Conservation (phyloP, 2,329 filamentous ascomycete genomes). For the Pseudonectria foliicola region DNA sequence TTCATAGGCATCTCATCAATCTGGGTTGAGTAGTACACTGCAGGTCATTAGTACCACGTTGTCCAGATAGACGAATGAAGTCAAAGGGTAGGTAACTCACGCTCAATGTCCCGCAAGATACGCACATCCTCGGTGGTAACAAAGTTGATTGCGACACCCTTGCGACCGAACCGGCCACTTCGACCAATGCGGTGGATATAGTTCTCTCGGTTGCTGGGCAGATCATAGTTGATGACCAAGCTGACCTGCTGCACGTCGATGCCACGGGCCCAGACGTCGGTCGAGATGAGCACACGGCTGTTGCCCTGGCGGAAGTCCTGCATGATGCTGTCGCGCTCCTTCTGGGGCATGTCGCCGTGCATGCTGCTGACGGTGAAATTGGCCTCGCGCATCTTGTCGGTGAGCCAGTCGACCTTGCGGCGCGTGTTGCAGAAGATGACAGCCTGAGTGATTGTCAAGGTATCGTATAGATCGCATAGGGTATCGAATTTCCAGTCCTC, state of each 20-base stretch:
- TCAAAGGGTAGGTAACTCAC: slow-evolving; percentile 44
- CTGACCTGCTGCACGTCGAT: slow-evolving; percentile 99
- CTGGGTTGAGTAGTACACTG: slow-evolving; percentile 91
- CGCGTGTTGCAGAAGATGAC: slow-evolving; percentile 99
- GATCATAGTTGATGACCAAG: slow-evolving; percentile 97
- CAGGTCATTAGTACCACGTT: slow-evolving; percentile 24
- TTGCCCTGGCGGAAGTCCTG: slow-evolving; percentile 97
- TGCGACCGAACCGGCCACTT: slow-evolving; percentile 90
- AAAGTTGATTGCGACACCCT: slow-evolving; percentile 99
- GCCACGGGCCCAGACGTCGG: slow-evolving; percentile 94
- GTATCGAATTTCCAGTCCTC: slow-evolving; percentile 99
- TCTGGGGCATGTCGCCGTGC: slow-evolving; percentile 99
- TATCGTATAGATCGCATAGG: slow-evolving; percentile 96
- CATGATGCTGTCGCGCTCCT: slow-evolving; percentile 98
- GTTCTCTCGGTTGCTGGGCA: slow-evolving; percentile 97
- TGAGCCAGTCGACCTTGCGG: slow-evolving; percentile 98
- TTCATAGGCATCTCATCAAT: slow-evolving; percentile 99
- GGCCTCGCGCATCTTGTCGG: slow-evolving; percentile 97
- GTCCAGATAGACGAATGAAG: no score
- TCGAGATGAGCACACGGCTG: slow-evolving; percentile 91
- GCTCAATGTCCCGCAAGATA: slow-evolving; percentile 93
- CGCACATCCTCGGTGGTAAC: slow-evolving; percentile 97
- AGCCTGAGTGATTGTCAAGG: slow-evolving; percentile 94
- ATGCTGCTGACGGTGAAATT: slow-evolving; percentile 98
- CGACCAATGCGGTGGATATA: slow-evolving; percentile 98